These are phyloP conservation scores for Aspergillus nanangensis DNA, from an alignment of 495 filamentous ascomycete species.

Conservation along the genomic window DNA sequence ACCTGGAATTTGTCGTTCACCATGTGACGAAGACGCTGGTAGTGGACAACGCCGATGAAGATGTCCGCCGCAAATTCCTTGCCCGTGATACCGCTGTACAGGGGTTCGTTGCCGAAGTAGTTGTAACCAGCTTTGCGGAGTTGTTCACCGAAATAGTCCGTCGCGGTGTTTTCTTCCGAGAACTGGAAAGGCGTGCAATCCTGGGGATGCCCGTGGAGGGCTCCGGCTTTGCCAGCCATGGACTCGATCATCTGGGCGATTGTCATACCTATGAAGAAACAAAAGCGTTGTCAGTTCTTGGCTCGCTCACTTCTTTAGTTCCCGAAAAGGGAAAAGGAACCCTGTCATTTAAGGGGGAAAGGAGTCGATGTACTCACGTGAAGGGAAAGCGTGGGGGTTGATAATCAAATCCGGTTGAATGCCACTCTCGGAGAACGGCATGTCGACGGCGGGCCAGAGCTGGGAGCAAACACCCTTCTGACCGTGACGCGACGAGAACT, in stretches of 20 bases:
- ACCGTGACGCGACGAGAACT: constrained; percentile 56
- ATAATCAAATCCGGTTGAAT: constrained; percentile 98
- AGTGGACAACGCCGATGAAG: constrained; percentile 95
- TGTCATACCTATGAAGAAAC: constrained; percentile 64
- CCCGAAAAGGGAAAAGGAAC: too few relatives aligned
- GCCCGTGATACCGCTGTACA: constrained; percentile 95
- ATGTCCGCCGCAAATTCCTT: constrained; percentile 93
- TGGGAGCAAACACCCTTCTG: constrained; percentile 80
- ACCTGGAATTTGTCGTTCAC: constrained; percentile 99
- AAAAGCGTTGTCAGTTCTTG: too few relatives aligned
- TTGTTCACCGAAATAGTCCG: constrained; percentile 94
- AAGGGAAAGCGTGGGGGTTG: constrained; percentile 99
- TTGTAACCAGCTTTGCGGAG: constrained; percentile 93
- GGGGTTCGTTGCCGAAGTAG: constrained; percentile 96
- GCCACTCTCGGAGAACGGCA: constrained; percentile 96
- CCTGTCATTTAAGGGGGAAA: too few relatives aligned
- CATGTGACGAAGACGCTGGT: constrained; percentile 97
- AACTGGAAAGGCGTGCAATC: constrained; percentile 94
- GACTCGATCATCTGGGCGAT: constrained; percentile 99
- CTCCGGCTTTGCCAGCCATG: constrained; percentile 88
- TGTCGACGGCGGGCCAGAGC: constrained; percentile 89
- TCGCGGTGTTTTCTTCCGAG: constrained; percentile 85
- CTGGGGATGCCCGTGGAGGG: constrained; percentile 89
- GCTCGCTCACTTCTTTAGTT: too few relatives aligned
- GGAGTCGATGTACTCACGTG: constrained; percentile 52